Conservation (phyloP, 108 stramenopile genomes). For the Poteriospumella lacustris region DNA sequence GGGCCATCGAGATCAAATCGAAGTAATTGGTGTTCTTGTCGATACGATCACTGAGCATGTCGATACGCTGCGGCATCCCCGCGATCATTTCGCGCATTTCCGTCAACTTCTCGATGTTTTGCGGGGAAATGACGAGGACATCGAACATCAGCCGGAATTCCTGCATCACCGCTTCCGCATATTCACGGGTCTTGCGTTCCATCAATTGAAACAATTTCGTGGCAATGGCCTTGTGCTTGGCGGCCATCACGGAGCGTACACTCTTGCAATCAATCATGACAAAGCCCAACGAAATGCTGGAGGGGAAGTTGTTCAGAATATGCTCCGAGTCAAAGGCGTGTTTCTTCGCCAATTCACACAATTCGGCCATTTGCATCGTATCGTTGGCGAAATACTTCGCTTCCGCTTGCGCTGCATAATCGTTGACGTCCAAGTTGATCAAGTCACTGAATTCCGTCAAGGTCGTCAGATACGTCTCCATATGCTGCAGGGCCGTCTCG, state of each 20-base stretch:
- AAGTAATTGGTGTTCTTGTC: constrained; percentile 36
- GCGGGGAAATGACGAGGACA: constrained; percentile 2
- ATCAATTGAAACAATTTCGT: constrained; percentile 2
- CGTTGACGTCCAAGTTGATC: constrained; percentile 42
- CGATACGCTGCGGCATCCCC: constrained; percentile 20
- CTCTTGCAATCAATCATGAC: constrained; percentile 31
- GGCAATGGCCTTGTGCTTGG: constrained; percentile 13
- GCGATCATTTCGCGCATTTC: constrained; percentile 36
- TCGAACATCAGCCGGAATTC: constrained; percentile 26
- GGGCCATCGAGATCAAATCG: constrained; percentile 30
- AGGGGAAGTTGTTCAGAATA: constrained; percentile 25
- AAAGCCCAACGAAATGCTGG: constrained; percentile 34
- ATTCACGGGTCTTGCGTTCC: background rate
- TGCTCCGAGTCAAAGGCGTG: constrained; percentile 12
- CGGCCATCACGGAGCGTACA: background rate
- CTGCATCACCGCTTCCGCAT: background rate
- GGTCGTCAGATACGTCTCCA: constrained; percentile 36
- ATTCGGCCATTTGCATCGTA: constrained; percentile 37
- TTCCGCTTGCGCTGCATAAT: constrained; percentile 36
- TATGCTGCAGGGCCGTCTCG: constrained; percentile 28
- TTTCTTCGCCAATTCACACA: constrained; percentile 34
- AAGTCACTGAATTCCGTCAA: constrained; percentile 41
- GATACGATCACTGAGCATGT: constrained; percentile 41
- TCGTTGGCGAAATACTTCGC: constrained; percentile 35
- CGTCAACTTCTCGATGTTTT: constrained; percentile 45